phyloP scores from a whole-genome alignment of 2,329 filamentous ascomycete species.

The Setomelanomma holmii region DNA sequence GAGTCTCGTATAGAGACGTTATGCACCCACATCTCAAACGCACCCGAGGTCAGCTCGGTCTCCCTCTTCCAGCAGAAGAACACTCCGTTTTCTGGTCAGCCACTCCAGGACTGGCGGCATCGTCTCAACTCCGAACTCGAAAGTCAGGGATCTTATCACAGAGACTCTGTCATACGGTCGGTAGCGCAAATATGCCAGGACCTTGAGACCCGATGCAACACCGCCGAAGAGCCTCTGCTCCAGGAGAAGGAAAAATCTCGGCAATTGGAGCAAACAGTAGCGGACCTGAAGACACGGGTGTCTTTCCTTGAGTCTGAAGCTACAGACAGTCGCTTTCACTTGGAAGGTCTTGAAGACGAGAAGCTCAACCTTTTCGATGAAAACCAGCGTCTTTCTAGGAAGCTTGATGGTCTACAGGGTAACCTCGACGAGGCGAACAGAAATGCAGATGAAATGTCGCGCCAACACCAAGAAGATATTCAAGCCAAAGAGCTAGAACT shows the following conservation, averaged over 20 bases:
- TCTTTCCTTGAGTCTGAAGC: slow-evolving; percentile 39
- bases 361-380: slow-evolving; percentile 46
- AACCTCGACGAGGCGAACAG: slow-evolving; percentile 49
- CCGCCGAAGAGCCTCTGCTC: slow-evolving; percentile 61
- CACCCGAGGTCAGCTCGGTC: slow-evolving; percentile 12
- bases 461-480: slow-evolving; percentile 27
- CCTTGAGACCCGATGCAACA: slow-evolving; percentile 63
- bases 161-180: slow-evolving; percentile 56
- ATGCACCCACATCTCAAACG: slow-evolving; percentile 26
- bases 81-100: slow-evolving; percentile 43
- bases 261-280: slow-evolving; percentile 41
- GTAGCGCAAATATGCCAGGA: slow-evolving; percentile 63
- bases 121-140: slow-evolving; percentile 54
- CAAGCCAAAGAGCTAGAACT: slow-evolving; percentile 48
- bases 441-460: slow-evolving; percentile 39
- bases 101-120: slow-evolving; percentile 58
- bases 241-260: slow-evolving; percentile 50
- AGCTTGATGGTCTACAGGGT: slow-evolving; percentile 40
- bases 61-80: slow-evolving; percentile 48
- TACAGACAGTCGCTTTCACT: slow-evolving; percentile 31
- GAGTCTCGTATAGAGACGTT: slow-evolving; percentile 8
- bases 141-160: slow-evolving; percentile 48
- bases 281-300: slow-evolving; percentile 44
- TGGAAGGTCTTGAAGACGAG: slow-evolving; percentile 48
- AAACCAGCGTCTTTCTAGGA: slow-evolving; percentile 39